phyloP scores from a whole-genome alignment of 345 rosid species.

The Acer campestre region DNA sequence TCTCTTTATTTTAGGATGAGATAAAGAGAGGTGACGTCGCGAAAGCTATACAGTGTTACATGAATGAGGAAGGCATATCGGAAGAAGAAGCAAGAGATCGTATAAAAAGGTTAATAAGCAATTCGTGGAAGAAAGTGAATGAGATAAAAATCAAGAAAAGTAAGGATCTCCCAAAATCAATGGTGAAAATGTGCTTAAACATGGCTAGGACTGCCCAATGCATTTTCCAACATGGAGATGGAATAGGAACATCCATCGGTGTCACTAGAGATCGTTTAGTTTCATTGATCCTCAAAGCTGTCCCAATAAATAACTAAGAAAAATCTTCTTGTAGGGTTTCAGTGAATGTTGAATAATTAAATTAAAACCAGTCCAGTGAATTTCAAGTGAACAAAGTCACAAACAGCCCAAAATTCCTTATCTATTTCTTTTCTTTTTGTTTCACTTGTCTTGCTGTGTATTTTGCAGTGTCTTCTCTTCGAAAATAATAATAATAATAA shows the following conservation, averaged over 20 bases:
- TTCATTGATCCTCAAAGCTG: neutral
- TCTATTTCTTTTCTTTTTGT: too few species aligned
- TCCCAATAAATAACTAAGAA: neutral
- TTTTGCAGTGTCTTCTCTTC: too few species aligned
- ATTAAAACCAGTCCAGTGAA: too few species aligned
- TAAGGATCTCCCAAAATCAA: neutral
- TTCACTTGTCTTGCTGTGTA: too few species aligned
- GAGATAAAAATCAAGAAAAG: neutral
- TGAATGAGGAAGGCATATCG: constrained; percentile 8
- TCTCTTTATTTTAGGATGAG: constrained; percentile 6
- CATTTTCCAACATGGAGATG: constrained; percentile 26
- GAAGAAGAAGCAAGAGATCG: constrained; percentile 25
- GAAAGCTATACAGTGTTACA: constrained; percentile 18
- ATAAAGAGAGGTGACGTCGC: constrained; percentile 20
- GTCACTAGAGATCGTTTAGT: constrained; percentile 11
- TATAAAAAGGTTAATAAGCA: neutral
- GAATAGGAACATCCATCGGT: constrained; percentile 17
- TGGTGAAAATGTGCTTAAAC: constrained; percentile 12
- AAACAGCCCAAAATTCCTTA: too few species aligned
- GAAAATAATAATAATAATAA: too few species aligned
- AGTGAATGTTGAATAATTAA: too few species aligned
- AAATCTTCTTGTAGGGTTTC: neutral
- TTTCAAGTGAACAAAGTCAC: too few species aligned
- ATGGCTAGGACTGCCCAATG: constrained; percentile 17
- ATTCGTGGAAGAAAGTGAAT: constrained; percentile 20